A percentile compares a stretch with the other conserved stretches of the same genome.
These are phyloP conservation scores for Cyberlindnera suaveolens DNA, from an alignment of 805 yeast genomes.

Conservation along the genomic window DNA sequence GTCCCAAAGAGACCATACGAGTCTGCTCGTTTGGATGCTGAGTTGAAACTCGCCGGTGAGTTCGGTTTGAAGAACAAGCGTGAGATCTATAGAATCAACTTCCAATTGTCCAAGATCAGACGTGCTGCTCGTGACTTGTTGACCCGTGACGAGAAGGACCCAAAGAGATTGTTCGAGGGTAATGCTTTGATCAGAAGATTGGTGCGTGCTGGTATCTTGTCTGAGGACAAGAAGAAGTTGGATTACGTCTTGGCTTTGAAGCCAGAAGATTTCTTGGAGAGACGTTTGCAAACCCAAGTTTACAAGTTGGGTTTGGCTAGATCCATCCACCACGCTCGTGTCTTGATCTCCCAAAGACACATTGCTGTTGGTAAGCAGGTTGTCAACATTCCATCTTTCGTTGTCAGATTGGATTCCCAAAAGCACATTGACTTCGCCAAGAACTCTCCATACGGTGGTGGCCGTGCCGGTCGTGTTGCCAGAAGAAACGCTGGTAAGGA, in stretches of 20 bases:
- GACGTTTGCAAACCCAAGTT: conserved; percentile 99
- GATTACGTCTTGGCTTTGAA: conserved; percentile 99
- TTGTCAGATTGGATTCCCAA: conserved; percentile 99
- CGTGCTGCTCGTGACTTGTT: conserved; percentile 99
- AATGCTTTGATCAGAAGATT: conserved; percentile 99
- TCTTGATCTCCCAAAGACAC: conserved; percentile 97
- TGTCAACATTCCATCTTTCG: conserved; percentile 97
- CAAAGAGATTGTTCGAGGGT: conserved; percentile 99
- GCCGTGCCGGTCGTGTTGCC: conserved; percentile 99
- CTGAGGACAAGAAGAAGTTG: conserved; percentile 99
- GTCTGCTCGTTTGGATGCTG: conserved; percentile 98
- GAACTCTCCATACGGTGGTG: conserved; percentile 99
- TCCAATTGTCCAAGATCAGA: conserved; percentile 98
- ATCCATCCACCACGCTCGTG: conserved; percentile 99
- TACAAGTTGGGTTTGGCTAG: conserved; percentile 99
- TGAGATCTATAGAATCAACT: conserved; percentile 99
- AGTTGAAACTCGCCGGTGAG: conserved; percentile 99
- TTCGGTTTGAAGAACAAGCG: conserved; percentile 99
- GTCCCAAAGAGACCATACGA: conserved; percentile 99
- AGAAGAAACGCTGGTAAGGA: conserved; percentile 54
- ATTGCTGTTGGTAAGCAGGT: conserved; percentile 99
- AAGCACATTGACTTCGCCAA: conserved; percentile 99
- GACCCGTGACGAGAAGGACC: conserved; percentile 99
- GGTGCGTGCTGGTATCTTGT: conserved; percentile 97
- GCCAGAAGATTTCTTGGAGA: conserved; percentile 98